phyloP scores from a whole-genome alignment of 129 eudicot genomes.

The Arctium minus region DNA sequence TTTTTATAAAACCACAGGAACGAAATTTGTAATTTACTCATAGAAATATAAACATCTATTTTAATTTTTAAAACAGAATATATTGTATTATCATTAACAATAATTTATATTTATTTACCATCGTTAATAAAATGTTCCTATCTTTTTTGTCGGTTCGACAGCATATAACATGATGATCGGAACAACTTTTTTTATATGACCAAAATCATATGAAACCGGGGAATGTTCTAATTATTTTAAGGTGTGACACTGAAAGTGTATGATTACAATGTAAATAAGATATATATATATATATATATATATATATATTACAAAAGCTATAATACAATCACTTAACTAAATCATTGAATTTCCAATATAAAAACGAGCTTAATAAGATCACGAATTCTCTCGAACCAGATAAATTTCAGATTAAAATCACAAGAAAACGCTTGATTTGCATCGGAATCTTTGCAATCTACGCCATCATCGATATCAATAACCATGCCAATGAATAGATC shows the following conservation, averaged over 20 bases:
- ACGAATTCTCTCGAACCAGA: not conserved
- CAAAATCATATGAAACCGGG: not conserved
- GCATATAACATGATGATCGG: not conserved
- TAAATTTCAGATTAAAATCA: not conserved
- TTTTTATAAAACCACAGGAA: too few relatives aligned
- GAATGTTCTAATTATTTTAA: too few relatives aligned
- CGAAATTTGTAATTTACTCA: too few relatives aligned
- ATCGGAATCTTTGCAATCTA: not conserved
- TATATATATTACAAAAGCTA: too few relatives aligned
- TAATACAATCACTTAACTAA: not conserved
- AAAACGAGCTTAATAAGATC: not conserved
- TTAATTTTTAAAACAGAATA: too few relatives aligned
- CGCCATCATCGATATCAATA: conserved; percentile 15
- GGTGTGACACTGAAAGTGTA: too few relatives aligned
- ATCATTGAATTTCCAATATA: not conserved
- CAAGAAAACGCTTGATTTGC: not conserved
- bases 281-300: too few relatives aligned
- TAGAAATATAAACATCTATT: too few relatives aligned
- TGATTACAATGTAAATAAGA: too few relatives aligned
- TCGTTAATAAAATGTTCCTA: not conserved
- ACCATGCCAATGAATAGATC: conserved; percentile 15
- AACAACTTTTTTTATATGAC: not conserved
- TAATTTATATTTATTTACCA: not conserved
- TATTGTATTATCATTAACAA: too few relatives aligned
- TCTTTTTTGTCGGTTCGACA: not conserved